Evolutionary conservation across 805 yeast species (phyloP).

Genomic region (Candida maltosa): DNA sequence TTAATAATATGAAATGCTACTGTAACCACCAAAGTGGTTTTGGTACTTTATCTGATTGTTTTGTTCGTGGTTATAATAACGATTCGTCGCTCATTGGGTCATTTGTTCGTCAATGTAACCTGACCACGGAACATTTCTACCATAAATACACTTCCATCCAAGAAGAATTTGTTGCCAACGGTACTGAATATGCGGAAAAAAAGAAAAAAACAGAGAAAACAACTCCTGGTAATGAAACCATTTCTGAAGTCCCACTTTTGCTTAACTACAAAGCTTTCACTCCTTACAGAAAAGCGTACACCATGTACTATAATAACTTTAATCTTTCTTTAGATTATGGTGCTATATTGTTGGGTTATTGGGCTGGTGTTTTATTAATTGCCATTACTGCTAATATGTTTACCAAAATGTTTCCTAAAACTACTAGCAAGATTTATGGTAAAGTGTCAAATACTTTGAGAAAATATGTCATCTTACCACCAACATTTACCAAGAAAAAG

Average conservation of each 20-base stretch:
- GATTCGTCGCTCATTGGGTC: constrained; percentile 11
- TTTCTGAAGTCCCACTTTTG: constrained; percentile 32
- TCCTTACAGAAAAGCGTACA: constrained; percentile 32
- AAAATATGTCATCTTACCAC: constrained; percentile 25
- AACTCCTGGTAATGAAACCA: neutral
- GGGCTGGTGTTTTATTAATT: constrained; percentile 43
- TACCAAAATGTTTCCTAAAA: constrained; percentile 34
- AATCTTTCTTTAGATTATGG: constrained; percentile 41
- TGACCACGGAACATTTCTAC: constrained; percentile 11
- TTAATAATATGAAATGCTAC: constrained; percentile 9
- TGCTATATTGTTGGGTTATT: constrained; percentile 44
- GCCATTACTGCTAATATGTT: constrained; percentile 43
- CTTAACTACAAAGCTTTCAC: constrained; percentile 31
- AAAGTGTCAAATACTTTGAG: constrained; percentile 19
- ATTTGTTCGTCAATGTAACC: constrained; percentile 12
- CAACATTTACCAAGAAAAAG: constrained; percentile 16
- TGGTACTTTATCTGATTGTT: constrained; percentile 19
- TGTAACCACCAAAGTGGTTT: constrained; percentile 16
- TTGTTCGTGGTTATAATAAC: constrained; percentile 19
- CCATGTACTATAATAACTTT: constrained; percentile 17
- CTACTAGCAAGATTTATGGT: constrained; percentile 26
- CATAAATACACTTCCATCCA: constrained; percentile 11
- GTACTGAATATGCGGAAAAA: neutral
- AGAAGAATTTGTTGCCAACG: constrained; percentile 5
- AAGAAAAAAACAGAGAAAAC: constrained; percentile 1